Percentiles rank a stretch among this genome's conserved stretches.
These are phyloP conservation scores for Backusella tarrabulga DNA, from an alignment of 192 early-diverging fungal genomes.

Conservation along the genomic window DNA sequence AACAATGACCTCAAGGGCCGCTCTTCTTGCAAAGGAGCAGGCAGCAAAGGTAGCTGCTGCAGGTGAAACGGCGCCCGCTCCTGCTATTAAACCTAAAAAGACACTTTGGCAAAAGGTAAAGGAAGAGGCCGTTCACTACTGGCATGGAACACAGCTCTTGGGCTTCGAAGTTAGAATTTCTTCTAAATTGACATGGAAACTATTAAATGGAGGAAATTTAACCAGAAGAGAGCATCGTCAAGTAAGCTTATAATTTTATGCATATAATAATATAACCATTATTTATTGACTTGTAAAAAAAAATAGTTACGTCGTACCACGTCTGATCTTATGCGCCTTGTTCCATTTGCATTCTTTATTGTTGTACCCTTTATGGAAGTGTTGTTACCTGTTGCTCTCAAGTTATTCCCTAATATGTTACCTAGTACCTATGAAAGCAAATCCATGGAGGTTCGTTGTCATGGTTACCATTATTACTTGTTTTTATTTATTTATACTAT, in stretches of 20 bases:
- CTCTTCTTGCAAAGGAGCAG: slow-evolving; percentile 36
- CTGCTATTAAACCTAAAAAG: slow-evolving; percentile 47
- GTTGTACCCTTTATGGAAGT: slow-evolving; percentile 95
- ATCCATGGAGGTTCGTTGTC: slow-evolving; percentile 59
- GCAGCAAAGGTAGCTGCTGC: not conserved
- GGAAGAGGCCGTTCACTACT: slow-evolving; percentile 87
- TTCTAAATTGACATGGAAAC: slow-evolving; percentile 67
- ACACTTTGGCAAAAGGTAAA: slow-evolving; percentile 77
- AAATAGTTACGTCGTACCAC: slow-evolving; percentile 79
- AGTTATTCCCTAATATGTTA: slow-evolving; percentile 96
- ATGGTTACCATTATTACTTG: not conserved
- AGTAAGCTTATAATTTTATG: slow-evolving; percentile 39
- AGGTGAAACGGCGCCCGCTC: slow-evolving; percentile 1
- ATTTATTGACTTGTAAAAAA: not conserved
- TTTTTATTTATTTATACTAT: not conserved
- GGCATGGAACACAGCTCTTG: slow-evolving; percentile 90
- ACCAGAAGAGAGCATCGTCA: slow-evolving; percentile 85
- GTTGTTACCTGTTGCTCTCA: slow-evolving; percentile 85
- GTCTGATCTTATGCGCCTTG: slow-evolving; percentile 80
- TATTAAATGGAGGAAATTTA: slow-evolving; percentile 74
- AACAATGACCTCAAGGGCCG: slow-evolving; percentile 38
- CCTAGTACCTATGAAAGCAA: slow-evolving; percentile 95
- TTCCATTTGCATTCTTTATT: slow-evolving; percentile 91
- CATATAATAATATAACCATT: not conserved
- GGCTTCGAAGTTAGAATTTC: slow-evolving; percentile 88